Evolutionary conservation across 2,329 filamentous ascomycete genomes (phyloP), one percentile per base, ranked within the genome.

Genomic region (Cyphellophora attinorum): DNA sequence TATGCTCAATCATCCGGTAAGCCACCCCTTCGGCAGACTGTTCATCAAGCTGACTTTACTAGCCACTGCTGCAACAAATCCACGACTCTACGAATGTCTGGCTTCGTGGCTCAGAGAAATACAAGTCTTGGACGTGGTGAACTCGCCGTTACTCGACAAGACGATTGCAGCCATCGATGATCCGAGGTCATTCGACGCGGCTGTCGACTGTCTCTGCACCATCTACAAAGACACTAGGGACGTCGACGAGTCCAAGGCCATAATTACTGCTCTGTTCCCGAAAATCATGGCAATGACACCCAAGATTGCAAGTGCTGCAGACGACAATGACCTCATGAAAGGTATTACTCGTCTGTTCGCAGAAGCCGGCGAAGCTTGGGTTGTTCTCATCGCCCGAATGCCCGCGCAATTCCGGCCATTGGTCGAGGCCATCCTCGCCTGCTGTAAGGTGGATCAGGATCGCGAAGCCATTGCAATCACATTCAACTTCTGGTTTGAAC

Each of bases 61-160:
- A 86, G 85, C 72, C 33, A 66, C 76, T 31, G 86, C 89, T 15
- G 74, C 85, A 6, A 81, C 79, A 43, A 94, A 95, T 53, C 88
- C 89, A 2, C 82, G 88, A 52, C 72, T 98, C 31, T 78, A 96
- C 57, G 85, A 95, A 51, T 96, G 91, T 57, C 86, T 96, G 49
- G 93, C 86, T 19, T 95, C 91, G 3, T 98, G 91, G 91, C 73
- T 96, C 47, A 77, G 86, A 49, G 91, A 98, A 61, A 85, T 98
- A 5, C 85, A 89, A 1, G 74, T 93, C 31, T 72, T 71, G 44
- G 79, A 83, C 42, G 77, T 98, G 44, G 81, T 93, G 47, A 81
- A 80, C 49, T 95, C 89, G 2, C 81, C 88, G 5, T 68, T 98
- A 11, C 69, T 98, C 48, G 76, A 85, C 46, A 70, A 88, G 34